These are phyloP conservation scores for Mycena epipterygia DNA, from an alignment of 768 basidiomycete species.

Conservation along the genomic window DNA sequence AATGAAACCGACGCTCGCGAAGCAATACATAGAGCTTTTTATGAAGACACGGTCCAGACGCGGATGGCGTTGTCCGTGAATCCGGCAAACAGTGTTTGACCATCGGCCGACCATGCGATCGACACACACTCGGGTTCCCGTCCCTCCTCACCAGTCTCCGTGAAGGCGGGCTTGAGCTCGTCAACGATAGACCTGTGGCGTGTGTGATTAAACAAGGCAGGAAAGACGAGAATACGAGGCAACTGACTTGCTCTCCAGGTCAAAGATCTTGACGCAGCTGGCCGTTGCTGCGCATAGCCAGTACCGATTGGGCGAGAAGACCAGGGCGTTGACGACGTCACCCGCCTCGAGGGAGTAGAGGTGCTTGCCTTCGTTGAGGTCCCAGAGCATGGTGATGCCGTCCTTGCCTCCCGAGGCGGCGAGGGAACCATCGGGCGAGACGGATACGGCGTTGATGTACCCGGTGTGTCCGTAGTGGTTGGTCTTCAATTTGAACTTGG, in stretches of 20 bases:
- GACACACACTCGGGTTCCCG: constrained; percentile 94
- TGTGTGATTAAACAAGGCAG: constrained; percentile 5
- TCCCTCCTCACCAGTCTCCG: constrained; percentile 77
- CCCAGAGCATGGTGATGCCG: constrained; percentile 99
- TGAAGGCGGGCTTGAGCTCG: constrained; percentile 96
- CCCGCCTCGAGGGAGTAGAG: constrained; percentile 99
- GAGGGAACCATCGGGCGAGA: constrained; percentile 98
- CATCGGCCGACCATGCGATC: constrained; percentile 98
- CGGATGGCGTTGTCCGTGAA: constrained; percentile 96
- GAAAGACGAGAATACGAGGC: not conserved
- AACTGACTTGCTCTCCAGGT: constrained; percentile 98
- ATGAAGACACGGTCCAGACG: constrained; percentile 88
- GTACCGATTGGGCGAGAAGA: constrained; percentile 99
- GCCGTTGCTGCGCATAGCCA: constrained; percentile 99
- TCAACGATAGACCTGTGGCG: constrained; percentile 91
- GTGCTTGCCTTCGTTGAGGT: constrained; percentile 99
- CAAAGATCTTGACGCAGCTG: constrained; percentile 99
- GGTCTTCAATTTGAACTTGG: constrained; percentile 99
- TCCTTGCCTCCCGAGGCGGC: constrained; percentile 99
- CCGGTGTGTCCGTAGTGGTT: constrained; percentile 99
- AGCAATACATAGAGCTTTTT: constrained; percentile 46
- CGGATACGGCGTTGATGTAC: constrained; percentile 98
- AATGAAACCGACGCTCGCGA: constrained; percentile 28
- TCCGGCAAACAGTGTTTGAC: constrained; percentile 96
- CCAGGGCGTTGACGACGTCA: constrained; percentile 98